Evolutionary conservation across 1,284 basidiomycete genomes (phyloP).

Genomic region (Mycena citricolor): DNA sequence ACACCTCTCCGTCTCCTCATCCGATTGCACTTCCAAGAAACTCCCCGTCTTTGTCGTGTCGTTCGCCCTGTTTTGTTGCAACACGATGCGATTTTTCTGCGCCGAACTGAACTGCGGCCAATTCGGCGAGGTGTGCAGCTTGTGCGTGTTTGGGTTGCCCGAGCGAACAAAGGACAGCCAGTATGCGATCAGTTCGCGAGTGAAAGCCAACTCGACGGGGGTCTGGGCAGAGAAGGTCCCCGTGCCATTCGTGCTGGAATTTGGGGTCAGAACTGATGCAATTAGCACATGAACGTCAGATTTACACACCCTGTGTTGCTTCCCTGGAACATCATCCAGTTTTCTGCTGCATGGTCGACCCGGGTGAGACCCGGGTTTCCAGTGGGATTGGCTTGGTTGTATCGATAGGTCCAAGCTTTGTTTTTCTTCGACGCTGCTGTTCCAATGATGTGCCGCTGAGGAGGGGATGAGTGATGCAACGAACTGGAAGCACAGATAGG

Average conservation of each 20-base stretch:
- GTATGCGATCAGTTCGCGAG: constrained; percentile 56
- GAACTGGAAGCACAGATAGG: not conserved
- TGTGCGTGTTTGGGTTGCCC: constrained; percentile 50
- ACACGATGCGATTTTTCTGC: constrained; percentile 38
- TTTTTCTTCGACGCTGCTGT: constrained; percentile 36
- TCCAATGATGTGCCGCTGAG: constrained; percentile 49
- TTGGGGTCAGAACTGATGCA: not conserved
- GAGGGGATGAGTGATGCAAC: not conserved
- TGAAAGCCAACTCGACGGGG: constrained; percentile 45
- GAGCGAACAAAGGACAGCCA: constrained; percentile 61
- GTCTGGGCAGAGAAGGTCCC: constrained; percentile 40
- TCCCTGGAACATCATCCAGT: constrained; percentile 65
- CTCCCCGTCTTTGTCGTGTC: constrained; percentile 40
- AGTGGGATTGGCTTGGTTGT: constrained; percentile 54
- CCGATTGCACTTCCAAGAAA: constrained; percentile 40
- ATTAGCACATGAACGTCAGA: not conserved
- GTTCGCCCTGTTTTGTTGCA: constrained; percentile 41
- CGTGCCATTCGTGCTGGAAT: constrained; percentile 48
- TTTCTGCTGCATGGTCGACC: constrained; percentile 54
- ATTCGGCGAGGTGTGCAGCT: constrained; percentile 44
- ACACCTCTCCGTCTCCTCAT: constrained; percentile 40
- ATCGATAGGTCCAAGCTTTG: constrained; percentile 51
- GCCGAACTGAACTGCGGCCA: constrained; percentile 39
- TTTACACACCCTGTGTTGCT: constrained; percentile 57
- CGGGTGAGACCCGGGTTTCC: constrained; percentile 28